Conservation (phyloP, 2,329 filamentous ascomycete species). For the Fusarium sp. region DNA sequence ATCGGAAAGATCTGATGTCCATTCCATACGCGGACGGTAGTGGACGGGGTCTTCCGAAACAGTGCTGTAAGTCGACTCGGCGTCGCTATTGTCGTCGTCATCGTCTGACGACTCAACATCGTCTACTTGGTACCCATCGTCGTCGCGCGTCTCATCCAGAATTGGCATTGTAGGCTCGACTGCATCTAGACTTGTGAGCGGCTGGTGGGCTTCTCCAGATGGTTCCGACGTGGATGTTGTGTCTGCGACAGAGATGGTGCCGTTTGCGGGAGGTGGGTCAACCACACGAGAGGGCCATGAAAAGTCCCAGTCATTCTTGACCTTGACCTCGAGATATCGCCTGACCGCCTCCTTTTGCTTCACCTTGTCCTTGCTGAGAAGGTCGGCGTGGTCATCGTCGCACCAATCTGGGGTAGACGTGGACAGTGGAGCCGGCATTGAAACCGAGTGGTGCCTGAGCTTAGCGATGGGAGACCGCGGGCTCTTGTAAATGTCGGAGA, state of each 20-base stretch:
- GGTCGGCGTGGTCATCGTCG: conserved; percentile 69
- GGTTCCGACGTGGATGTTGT: conserved; percentile 17
- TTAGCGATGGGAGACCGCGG: conserved; percentile 65
- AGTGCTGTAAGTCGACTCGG: conserved; percentile 66
- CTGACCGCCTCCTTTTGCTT: conserved; percentile 74
- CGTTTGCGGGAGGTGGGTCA: conserved; percentile 16
- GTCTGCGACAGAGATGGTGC: conserved; percentile 8
- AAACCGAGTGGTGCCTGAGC: conserved; percentile 56
- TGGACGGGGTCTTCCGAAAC: conserved; percentile 66
- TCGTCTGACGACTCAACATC: conserved; percentile 54
- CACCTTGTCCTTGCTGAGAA: conserved; percentile 70
- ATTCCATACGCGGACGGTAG: conserved; percentile 65
- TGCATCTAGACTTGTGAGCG: conserved; percentile 17
- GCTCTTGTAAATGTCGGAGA: conserved; percentile 69
- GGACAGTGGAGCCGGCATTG: conserved; percentile 46
- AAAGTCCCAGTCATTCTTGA: conserved; percentile 72
- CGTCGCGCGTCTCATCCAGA: conserved; percentile 50
- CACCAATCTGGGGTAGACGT: conserved; percentile 49
- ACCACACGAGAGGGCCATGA: conserved; percentile 60
- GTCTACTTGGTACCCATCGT: conserved; percentile 52
- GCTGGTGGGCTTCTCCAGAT: conserved; percentile 4
- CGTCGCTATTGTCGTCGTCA: conserved; percentile 45
- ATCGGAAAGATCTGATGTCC: conserved; percentile 68
- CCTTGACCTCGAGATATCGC: conserved; percentile 63
- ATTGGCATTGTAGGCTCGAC: conserved; percentile 28